phyloP scores from a whole-genome alignment of 768 basidiomycete species.

The Crassisporium funariophilum region DNA sequence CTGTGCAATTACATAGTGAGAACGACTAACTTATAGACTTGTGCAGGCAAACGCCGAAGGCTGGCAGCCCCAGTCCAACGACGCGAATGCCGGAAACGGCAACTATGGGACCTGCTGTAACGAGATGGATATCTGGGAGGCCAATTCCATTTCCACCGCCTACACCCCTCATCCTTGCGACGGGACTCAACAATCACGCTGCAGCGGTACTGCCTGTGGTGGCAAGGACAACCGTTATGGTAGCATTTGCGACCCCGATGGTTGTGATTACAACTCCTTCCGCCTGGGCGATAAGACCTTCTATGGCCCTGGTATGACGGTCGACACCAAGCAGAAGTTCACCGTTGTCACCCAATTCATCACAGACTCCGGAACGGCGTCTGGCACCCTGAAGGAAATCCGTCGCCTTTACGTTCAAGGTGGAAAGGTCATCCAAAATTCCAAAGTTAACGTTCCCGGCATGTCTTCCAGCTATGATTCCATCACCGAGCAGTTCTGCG shows the following conservation, averaged over 20 bases:
- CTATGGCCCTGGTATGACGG: slow-evolving; percentile 46
- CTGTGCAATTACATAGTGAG: too few relatives aligned
- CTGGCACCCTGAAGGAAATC: slow-evolving; percentile 54
- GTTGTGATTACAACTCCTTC: slow-evolving; percentile 67
- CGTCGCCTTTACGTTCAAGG: slow-evolving; percentile 59
- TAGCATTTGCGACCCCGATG: slow-evolving; percentile 55
- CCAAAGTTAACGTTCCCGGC: slow-evolving; percentile 46
- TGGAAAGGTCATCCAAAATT: slow-evolving; percentile 53
- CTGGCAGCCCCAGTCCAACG: slow-evolving; percentile 30
- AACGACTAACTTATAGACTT: too few relatives aligned
- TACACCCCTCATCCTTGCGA: slow-evolving; percentile 56
- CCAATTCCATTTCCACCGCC: slow-evolving; percentile 51
- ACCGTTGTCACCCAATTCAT: slow-evolving; percentile 65
- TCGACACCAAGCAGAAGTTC: slow-evolving; percentile 35
- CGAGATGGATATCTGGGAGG: slow-evolving; percentile 66
- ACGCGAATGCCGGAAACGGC: slow-evolving; percentile 50
- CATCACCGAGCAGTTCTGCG: slow-evolving; percentile 51
- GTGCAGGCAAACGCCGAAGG: slow-evolving; percentile 22
- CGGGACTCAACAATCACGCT: slow-evolving; percentile 40
- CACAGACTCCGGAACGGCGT: slow-evolving; percentile 44
- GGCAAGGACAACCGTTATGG: slow-evolving; percentile 39
- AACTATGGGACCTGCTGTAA: slow-evolving; percentile 52
- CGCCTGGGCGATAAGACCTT: slow-evolving; percentile 52
- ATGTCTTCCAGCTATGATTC: slow-evolving; percentile 42
- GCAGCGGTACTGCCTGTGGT: slow-evolving; percentile 41